Conservation (phyloP, 2,329 filamentous ascomycete genomes). For the Calonectria crousiana region DNA sequence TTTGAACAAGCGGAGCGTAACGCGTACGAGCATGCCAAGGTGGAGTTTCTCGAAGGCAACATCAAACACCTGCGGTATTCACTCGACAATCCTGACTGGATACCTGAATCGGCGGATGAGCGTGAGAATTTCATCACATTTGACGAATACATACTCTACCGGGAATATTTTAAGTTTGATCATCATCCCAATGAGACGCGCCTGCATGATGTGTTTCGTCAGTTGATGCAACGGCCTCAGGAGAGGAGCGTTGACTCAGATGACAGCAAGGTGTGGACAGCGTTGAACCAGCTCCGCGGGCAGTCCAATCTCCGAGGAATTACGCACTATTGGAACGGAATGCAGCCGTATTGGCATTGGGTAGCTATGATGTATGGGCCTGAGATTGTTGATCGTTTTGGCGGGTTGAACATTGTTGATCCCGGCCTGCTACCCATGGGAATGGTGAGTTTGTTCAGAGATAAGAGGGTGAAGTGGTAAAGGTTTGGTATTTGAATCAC, state of each 20-base stretch:
- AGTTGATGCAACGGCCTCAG: conserved; percentile 50
- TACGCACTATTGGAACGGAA: conserved; percentile 43
- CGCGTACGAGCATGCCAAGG: conserved; percentile 50
- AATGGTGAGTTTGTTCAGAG: conserved; percentile 58
- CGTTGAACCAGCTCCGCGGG: conserved; percentile 34
- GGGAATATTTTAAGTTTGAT: conserved; percentile 55
- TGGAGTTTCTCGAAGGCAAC: conserved; percentile 49
- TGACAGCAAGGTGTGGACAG: conserved; percentile 38
- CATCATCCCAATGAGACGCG: conserved; percentile 18
- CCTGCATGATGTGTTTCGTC: conserved; percentile 50
- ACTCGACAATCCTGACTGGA: conserved; percentile 42
- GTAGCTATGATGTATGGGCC: conserved; percentile 58
- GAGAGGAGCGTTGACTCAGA: conserved; percentile 44
- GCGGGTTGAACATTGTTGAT: conserved; percentile 59
- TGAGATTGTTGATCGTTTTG: conserved; percentile 58
- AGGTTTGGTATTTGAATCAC: not conserved
- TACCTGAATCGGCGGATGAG: conserved; percentile 45
- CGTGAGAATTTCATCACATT: conserved; percentile 57
- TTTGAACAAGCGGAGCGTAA: conserved; percentile 51
- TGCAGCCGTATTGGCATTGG: conserved; percentile 62
- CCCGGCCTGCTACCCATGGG: conserved; percentile 60
- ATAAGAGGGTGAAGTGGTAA: conserved; percentile 59
- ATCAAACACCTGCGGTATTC: not conserved
- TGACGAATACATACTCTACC: conserved; percentile 57
- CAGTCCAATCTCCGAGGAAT: conserved; percentile 38